Base-by-base conservation (phyloP, 352 stramenopile genomes). In the Elongisporangium prolatum region DNA sequence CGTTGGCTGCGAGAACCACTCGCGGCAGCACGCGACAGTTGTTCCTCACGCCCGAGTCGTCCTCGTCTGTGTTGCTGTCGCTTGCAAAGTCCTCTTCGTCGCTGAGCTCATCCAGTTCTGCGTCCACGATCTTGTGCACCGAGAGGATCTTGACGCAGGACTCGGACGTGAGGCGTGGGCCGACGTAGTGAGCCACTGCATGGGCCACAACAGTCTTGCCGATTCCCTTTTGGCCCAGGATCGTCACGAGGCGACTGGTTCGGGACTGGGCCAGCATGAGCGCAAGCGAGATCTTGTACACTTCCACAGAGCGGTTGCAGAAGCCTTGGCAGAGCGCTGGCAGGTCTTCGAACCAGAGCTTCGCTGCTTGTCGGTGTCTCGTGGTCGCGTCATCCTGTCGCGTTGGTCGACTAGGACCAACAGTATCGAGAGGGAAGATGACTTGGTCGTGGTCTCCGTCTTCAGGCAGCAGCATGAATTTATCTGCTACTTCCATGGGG, bases 391-490 rank as follows among this genome's bases (percentile, higher is more conserved):
- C 21, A 69, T 47, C 18, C 64, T n/a, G 59, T 52, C 9, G 51
- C 38, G 1, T 57, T 68, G 34, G 50, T 59, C 0, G 67, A 60
- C n/a, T 65, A 2, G 34, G 34, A 0, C 34, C 52, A 21, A 67
- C 63, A 10, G 69, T 68, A 2, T 71, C 57, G 20, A 77, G 59
- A 17, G 74, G 74, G 51, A 84, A 84, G 53, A 84, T 81, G 6
- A 84, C 59, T 57, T 84, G 71, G 1, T 67, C 71, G 57, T 85
- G 75, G 34, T 85, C 75, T 16, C 64, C 71, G 49, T 59, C 57
- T 21, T 85, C 75, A 0, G 75, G 75, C 2, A 85, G 52, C 37
- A 85, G 57, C 53, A 78, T 18, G 52, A 85, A 85, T 40, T 85
- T 85, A 17, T 73, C 50, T 0, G 72, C 60, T 17, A 79, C 75